Evolutionary conservation across 805 yeast species (phyloP), one percentile per base, ranked within the genome.

Genomic region (Kodamaea restingae): DNA sequence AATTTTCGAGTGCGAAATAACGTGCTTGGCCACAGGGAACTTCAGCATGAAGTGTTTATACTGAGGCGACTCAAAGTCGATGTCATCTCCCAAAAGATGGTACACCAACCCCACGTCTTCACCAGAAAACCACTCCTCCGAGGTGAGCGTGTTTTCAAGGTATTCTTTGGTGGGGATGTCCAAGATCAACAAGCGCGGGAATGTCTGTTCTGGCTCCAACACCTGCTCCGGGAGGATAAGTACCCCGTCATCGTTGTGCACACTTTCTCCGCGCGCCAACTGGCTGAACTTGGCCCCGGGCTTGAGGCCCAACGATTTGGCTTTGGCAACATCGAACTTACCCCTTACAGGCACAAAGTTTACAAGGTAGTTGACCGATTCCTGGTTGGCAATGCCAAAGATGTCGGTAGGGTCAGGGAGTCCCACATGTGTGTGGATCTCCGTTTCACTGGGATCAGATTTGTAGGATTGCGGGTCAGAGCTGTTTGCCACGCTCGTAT

Each of bases 281-380:
- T 67, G 55, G 10, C 80, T 75, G 57, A 66, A 87, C 17, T 72
- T 53, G 6, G 71, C 65, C 0, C 93, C 88, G 3, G 75, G 75
- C 21, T 82, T 81, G 7, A 91, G 76, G 0, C 90, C 88, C 15
- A 88, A 61, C 32, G 65, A 75, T 15, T 59, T 64, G 1, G 98
- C 97, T 51, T 71, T 78, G 7, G 68, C 63, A 0, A 76, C 76
- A 42, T 78, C 66, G 53, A 93, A 93, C 52, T 74, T 82, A 0
- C 98, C 98, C 51, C 96, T 67, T 0, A 76, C 67, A 0, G 88
- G 79, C 30, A 75, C 63, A 31, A 86, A 76, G 18, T 77, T 71
- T 5, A 91, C 65, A n/a, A 86, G 69, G 55, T 83, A 90, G 50
- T 74, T 79, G 3, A 88, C 71, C 0, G 93, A 70, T 6, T 65